phyloP scores from a whole-genome alignment of 225 moss, liverwort and hornwort species.

The Thuidium tamariscinum region DNA sequence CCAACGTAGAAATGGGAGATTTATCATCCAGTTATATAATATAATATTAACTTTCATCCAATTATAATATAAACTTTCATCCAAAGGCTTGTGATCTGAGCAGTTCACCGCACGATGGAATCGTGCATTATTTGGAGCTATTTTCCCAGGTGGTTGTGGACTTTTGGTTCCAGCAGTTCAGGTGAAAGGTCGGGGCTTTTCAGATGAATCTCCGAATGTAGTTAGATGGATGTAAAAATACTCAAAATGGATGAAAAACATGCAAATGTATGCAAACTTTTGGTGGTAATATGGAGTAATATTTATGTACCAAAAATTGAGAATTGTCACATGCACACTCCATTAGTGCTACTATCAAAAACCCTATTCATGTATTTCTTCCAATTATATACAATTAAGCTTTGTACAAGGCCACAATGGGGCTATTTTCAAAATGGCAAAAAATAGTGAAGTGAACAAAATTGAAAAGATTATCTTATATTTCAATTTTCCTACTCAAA shows the following conservation, averaged over 20 bases:
- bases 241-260: background rate
- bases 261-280: background rate
- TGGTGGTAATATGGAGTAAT: background rate
- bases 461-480: too few species aligned
- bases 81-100: background rate
- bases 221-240: too few species aligned
- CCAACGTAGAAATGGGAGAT: background rate
- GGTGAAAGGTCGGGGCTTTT: background rate
- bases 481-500: background rate
- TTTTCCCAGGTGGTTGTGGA: background rate
- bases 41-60: background rate
- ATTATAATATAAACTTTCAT: background rate
- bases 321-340: fast-evolving
- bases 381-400: background rate
- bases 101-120: background rate
- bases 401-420: fast-evolving
- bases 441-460: background rate
- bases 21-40: background rate
- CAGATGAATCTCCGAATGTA: background rate
- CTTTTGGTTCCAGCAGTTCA: background rate
- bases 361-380: fast-evolving
- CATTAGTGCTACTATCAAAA: background rate
- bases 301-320: background rate
- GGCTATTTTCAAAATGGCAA: background rate
- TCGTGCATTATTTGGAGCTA: background rate